Evolutionary conservation across 2,329 filamentous ascomycete species (phyloP).

Genomic region (Chaetothyriales sp.): DNA sequence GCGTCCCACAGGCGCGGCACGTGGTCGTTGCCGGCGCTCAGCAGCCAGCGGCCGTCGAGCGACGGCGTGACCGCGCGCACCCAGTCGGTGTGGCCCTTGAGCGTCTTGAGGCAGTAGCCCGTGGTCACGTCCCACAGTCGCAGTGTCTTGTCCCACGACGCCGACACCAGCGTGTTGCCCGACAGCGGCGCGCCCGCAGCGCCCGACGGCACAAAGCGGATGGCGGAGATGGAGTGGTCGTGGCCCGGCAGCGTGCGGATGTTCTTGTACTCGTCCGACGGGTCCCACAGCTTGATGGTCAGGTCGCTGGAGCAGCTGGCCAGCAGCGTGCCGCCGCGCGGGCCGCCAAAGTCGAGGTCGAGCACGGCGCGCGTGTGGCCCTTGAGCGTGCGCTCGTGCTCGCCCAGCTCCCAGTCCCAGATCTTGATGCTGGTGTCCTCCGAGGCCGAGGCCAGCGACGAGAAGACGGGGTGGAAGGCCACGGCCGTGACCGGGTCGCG

Average conservation of each 20-base stretch:
- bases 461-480: slow-evolving; percentile 85
- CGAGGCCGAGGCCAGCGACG: slow-evolving; percentile 75
- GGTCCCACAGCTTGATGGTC: slow-evolving; percentile 92
- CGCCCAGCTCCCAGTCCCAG: slow-evolving; percentile 92
- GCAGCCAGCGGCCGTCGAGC: slow-evolving; percentile 65
- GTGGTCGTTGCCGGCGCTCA: slow-evolving; percentile 73
- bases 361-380: slow-evolving; percentile 80
- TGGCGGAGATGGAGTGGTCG: slow-evolving; percentile 79
- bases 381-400: slow-evolving; percentile 80
- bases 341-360: slow-evolving; percentile 82
- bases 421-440: slow-evolving; percentile 93
- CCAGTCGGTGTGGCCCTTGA: slow-evolving; percentile 76
- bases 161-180: slow-evolving; percentile 73
- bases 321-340: slow-evolving; percentile 62
- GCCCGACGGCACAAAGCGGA: slow-evolving; percentile 76
- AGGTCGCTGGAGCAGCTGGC: slow-evolving; percentile 78
- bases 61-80: slow-evolving; percentile 79
- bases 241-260: slow-evolving; percentile 82
- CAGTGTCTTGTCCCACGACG: slow-evolving; percentile 71
- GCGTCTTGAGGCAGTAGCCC: slow-evolving; percentile 82
- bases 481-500: slow-evolving; percentile 70
- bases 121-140: slow-evolving; percentile 88
- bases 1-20: slow-evolving; percentile 78
- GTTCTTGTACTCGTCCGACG: slow-evolving; percentile 85
- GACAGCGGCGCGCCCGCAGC: slow-evolving; percentile 64